These are phyloP conservation scores for Pyracantha coccinea DNA, from an alignment of 331 rosid genomes.

Conservation along the genomic window DNA sequence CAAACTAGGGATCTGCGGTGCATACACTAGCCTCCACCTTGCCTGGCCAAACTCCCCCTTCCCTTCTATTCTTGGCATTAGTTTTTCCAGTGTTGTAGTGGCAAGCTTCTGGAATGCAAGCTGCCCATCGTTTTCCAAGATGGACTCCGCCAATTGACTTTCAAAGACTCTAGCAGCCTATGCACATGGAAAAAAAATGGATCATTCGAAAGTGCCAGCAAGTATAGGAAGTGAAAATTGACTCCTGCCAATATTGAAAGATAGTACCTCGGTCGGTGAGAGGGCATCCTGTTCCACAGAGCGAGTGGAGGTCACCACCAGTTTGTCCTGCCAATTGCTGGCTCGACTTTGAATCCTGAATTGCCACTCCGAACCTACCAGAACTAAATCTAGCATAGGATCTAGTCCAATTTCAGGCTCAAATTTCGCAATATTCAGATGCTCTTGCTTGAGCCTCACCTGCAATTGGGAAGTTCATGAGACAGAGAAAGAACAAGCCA, in stretches of 20 bases:
- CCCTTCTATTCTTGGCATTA: constrained; percentile 96
- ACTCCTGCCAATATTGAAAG: not conserved
- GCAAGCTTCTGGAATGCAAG: constrained; percentile 75
- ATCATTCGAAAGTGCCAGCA: not conserved
- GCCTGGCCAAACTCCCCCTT: constrained; percentile 90
- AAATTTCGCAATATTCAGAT: constrained; percentile 73
- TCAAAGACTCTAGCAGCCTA: constrained; percentile 85
- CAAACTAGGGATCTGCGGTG: constrained; percentile 80
- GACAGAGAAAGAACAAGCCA: constrained; percentile 7
- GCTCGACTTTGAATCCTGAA: constrained; percentile 78
- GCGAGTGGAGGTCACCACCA: constrained; percentile 91
- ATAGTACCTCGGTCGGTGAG: constrained; percentile 75
- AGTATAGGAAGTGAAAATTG: not conserved
- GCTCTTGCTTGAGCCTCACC: constrained; percentile 87
- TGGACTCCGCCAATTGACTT: constrained; percentile 68
- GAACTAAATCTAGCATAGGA: constrained; percentile 85
- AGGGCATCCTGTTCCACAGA: constrained; percentile 73
- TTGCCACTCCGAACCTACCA: constrained; percentile 89
- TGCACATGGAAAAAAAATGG: not conserved
- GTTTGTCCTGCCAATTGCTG: constrained; percentile 86
- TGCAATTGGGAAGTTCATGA: constrained; percentile 28
- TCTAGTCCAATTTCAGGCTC: constrained; percentile 93
- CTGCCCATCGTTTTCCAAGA: constrained; percentile 58
- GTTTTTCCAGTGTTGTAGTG: constrained; percentile 76
- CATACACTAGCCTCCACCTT: constrained; percentile 72